Evolutionary conservation across 2,329 filamentous ascomycete species (phyloP), one percentile per base, ranked within the genome.

Genomic region (Zasmidium citrigriseum): DNA sequence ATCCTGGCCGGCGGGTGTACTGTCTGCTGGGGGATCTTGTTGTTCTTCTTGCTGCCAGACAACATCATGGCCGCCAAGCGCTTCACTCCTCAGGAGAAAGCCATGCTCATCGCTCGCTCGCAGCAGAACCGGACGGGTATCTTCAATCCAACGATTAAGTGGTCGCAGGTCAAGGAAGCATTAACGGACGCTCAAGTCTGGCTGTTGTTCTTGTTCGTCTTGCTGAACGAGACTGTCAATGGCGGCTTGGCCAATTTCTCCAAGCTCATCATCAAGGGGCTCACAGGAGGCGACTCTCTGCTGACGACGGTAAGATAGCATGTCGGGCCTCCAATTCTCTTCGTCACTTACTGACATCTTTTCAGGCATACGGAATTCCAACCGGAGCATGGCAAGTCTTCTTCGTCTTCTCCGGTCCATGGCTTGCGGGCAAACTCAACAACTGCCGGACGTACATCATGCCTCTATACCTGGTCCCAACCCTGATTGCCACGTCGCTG

Each of bases 1-100:
- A 74, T 90, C 20, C 75, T 81, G 0, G 89, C 89, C 66, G 88
- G 86, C 20, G 73, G 81, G 57, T 71, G 87, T 47, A 87, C 86
- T 0, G 77, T 89, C 48, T 52, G 87, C 58, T 89, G 84, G 71
- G 87, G 86, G 9, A 16, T 81, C 9, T 86, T 88, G 47, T 83
- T 89, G 12, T 72, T 83, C 16, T 82, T 77, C 68, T 86, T 81
- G 75, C 84, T 89, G 78, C 86, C 86, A 1, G 86, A 90, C 71
- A 86, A 82, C 20, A 87, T 87, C 1, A 89, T 89, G 86, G 81
- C 85, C 2, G 86, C 87, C 21, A 86, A 87, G 70, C 89, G 86
- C 71, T 89, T 87, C 69, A 80, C 76, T 11, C 85, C 89, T 59
- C 80, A 84, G 61, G 67, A 71, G 22, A 70, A 70, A 75, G 79